Percentiles rank a stretch among this genome's conserved stretches.
These are phyloP conservation scores for Xylaria grammica DNA, from an alignment of 495 filamentous ascomycete genomes.

Conservation along the genomic window DNA sequence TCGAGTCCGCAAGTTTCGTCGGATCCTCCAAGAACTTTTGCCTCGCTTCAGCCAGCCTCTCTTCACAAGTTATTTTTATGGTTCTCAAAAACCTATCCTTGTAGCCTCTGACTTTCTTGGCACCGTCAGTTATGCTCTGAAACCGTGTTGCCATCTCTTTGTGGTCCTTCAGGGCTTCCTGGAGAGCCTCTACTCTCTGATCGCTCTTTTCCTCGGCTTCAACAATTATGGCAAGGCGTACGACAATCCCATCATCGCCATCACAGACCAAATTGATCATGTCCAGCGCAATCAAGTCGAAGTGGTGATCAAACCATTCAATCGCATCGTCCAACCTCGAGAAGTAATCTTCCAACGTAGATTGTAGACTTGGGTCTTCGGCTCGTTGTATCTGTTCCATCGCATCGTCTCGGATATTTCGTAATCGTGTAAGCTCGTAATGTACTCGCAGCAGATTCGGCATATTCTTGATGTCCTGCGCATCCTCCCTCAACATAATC, in stretches of 20 bases:
- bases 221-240: slow-evolving; percentile 87
- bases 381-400: slow-evolving; percentile 89
- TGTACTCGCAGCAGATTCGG: slow-evolving; percentile 88
- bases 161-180: slow-evolving; percentile 93
- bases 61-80: slow-evolving; percentile 73
- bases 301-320: slow-evolving; percentile 93
- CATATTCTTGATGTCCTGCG: slow-evolving; percentile 84
- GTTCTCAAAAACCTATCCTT: slow-evolving; percentile 91
- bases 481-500: slow-evolving; percentile 76
- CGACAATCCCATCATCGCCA: slow-evolving; percentile 86
- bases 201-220: slow-evolving; percentile 97
- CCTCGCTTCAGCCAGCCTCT: slow-evolving; percentile 74
- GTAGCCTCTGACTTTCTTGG: slow-evolving; percentile 91
- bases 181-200: slow-evolving; percentile 83
- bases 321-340: slow-evolving; percentile 83
- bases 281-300: slow-evolving; percentile 85
- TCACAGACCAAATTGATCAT: slow-evolving; percentile 82
- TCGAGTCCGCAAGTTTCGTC: slow-evolving; percentile 77
- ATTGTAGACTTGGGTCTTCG: slow-evolving; percentile 72
- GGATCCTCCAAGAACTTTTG: slow-evolving; percentile 82
- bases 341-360: slow-evolving; percentile 87
- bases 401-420: slow-evolving; percentile 92
- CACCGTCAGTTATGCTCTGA: slow-evolving; percentile 90
- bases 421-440: slow-evolving; percentile 86
- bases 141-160: slow-evolving; percentile 91